Evolutionary conservation across 2,329 filamentous ascomycete species (phyloP).

Genomic region (Aureobasidium zeae): DNA sequence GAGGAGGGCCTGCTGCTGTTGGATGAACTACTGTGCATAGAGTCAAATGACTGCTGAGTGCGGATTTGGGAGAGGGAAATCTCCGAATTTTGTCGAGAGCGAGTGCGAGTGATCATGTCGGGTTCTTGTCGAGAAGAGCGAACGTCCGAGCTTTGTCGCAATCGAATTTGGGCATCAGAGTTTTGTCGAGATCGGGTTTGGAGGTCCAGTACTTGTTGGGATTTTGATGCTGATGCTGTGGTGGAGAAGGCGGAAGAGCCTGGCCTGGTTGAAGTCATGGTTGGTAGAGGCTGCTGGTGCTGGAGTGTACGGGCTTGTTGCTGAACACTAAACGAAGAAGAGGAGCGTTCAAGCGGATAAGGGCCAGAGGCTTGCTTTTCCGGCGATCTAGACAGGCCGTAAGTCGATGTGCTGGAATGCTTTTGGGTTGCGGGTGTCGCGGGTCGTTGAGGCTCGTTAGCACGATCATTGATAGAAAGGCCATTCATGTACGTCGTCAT

Average conservation of each 20-base stretch:
- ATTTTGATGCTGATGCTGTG: neutral
- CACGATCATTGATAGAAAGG: constrained; percentile 24
- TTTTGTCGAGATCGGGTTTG: constrained; percentile 1
- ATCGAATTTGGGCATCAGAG: neutral
- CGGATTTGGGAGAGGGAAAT: constrained; percentile 3
- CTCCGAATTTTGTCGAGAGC: constrained; percentile 2
- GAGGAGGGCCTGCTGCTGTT: constrained; percentile 14
- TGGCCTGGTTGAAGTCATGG: constrained; percentile 19
- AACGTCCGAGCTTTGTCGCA: neutral
- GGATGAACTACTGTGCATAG: constrained; percentile 8
- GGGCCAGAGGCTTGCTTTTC: neutral
- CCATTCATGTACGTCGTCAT: constrained; percentile 34
- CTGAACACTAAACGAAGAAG: constrained; percentile 5
- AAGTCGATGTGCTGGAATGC: constrained; percentile 13
- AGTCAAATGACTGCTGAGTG: constrained; percentile 2
- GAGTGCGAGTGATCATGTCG: too few relatives aligned
- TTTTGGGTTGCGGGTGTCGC: constrained; percentile 10
- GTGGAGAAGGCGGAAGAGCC: neutral
- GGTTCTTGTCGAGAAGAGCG: neutral
- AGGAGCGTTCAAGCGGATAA: neutral
- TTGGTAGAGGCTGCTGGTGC: constrained; percentile 28
- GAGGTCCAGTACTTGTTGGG: neutral
- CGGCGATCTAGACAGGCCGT: constrained; percentile 1
- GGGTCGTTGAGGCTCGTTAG: neutral
- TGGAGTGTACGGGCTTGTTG: neutral